Percentiles rank a stretch among this genome's conserved stretches.
phyloP scores from a whole-genome alignment of 257 asterid species.

The Gentiana macrophylla region DNA sequence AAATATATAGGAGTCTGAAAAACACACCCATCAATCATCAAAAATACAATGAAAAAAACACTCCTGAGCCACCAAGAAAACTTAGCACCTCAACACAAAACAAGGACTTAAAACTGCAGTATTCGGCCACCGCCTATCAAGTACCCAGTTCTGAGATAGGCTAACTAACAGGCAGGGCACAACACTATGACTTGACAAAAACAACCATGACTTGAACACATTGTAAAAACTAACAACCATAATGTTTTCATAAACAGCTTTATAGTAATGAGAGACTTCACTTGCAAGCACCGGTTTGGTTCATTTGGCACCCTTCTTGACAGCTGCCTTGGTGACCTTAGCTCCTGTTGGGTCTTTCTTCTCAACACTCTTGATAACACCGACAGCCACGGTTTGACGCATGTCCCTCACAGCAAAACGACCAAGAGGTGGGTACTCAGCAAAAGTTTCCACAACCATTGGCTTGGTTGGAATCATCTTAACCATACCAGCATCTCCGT shows the following conservation, averaged over 20 bases:
- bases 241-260: slow-evolving; percentile 28
- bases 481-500: slow-evolving; percentile 63
- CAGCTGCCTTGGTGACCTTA: slow-evolving; percentile 80
- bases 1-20: neutral
- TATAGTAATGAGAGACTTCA: slow-evolving; percentile 33
- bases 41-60: neutral
- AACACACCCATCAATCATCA: neutral
- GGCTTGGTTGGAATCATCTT: slow-evolving; percentile 86
- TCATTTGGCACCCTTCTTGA: slow-evolving; percentile 73
- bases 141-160: slow-evolving; percentile 33
- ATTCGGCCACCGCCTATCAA: slow-evolving; percentile 33
- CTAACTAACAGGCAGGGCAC: neutral
- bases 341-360: slow-evolving; percentile 74
- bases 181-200: neutral
- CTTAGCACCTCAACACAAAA: slow-evolving; percentile 10
- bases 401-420: slow-evolving; percentile 71
- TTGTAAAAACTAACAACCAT: slow-evolving; percentile 23
- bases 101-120: neutral
- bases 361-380: slow-evolving; percentile 47
- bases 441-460: slow-evolving; percentile 69
- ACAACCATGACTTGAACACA: slow-evolving; percentile 9
- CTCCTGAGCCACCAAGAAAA: slow-evolving; percentile 9
- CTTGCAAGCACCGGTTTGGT: slow-evolving; percentile 26
- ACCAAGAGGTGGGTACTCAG: slow-evolving; percentile 54
- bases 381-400: slow-evolving; percentile 40